phyloP scores from a whole-genome alignment of 495 filamentous ascomycete species.

The Clavariopsis aquatica region DNA sequence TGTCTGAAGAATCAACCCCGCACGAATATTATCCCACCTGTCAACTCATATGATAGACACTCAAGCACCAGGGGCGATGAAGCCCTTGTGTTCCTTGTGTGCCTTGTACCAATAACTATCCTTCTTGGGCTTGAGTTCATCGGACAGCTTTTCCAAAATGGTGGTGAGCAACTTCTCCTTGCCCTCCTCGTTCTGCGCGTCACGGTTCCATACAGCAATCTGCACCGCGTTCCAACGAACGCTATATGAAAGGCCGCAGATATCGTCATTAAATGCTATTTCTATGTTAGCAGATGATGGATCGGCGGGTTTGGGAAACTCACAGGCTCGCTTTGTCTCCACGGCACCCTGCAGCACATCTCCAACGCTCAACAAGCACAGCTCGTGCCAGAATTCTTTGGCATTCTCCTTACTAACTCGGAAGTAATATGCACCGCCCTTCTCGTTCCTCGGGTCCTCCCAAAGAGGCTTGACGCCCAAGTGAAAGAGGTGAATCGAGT shows the following conservation, averaged over 20 bases:
- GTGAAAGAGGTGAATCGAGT: conserved; percentile 88
- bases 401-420: conserved; percentile 73
- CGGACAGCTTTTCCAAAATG: conserved; percentile 67
- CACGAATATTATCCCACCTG: background rate
- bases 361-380: conserved; percentile 79
- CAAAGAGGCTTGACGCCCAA: conserved; percentile 81
- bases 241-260: conserved; percentile 71
- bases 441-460: conserved; percentile 83
- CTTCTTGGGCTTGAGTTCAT: conserved; percentile 66
- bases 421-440: conserved; percentile 85
- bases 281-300: conserved; percentile 11
- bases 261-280: conserved; percentile 66
- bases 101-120: conserved; percentile 71
- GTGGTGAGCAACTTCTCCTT: conserved; percentile 68
- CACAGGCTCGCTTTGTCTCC: conserved; percentile 59
- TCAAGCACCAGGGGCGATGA: conserved; percentile 26
- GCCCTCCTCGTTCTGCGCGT: conserved; percentile 67
- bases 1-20: too few relatives aligned
- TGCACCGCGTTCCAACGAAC: conserved; percentile 76
- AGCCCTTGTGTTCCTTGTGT: conserved; percentile 61
- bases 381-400: conserved; percentile 75
- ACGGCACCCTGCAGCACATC: conserved; percentile 78
- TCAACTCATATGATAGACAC: background rate
- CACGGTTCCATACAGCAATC: conserved; percentile 86
- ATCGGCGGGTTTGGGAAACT: conserved; percentile 29